Evolutionary conservation across 192 early-diverging fungal genomes (phyloP).

Genomic region (Linnemannia schmuckeri): DNA sequence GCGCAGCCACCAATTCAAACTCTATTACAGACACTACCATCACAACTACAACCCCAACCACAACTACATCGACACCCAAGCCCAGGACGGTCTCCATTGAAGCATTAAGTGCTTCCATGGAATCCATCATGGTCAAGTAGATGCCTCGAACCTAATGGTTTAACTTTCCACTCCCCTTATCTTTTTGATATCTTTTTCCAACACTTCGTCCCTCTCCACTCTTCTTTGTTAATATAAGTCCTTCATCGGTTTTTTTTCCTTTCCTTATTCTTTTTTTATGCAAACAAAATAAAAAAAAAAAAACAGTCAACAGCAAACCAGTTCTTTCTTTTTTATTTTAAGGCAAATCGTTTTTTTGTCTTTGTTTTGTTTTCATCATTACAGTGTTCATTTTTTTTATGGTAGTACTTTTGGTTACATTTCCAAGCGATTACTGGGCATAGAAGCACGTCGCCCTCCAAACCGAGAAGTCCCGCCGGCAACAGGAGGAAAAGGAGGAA

Average conservation of each 20-base stretch:
- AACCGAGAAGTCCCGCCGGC: conserved; percentile 9
- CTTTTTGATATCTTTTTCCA: background rate
- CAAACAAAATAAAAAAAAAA: background rate
- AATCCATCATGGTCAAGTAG: conserved; percentile 39
- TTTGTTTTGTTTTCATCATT: conserved; percentile 25
- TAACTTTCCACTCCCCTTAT: background rate
- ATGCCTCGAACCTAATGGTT: background rate
- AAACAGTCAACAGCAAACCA: background rate
- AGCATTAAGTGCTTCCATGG: conserved; percentile 25
- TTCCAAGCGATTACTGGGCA: conserved; percentile 49
- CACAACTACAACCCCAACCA: background rate
- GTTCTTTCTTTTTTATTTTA: conserved; percentile 1
- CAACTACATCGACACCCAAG: background rate
- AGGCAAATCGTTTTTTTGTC: background rate
- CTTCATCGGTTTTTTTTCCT: background rate
- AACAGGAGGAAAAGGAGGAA: background rate
- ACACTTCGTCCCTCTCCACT: background rate
- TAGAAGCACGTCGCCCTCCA: conserved; percentile 39
- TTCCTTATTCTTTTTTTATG: background rate
- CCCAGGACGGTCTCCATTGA: conserved; percentile 17
- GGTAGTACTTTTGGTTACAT: conserved; percentile 32
- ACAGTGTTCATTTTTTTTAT: background rate
- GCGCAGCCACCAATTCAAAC: conserved; percentile 14
- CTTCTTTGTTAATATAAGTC: conserved; percentile 6
- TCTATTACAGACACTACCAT: background rate